Evolutionary conservation across 805 yeast species (phyloP), one percentile per base, ranked within the genome.

Genomic region (Ogataea wickerhamii): DNA sequence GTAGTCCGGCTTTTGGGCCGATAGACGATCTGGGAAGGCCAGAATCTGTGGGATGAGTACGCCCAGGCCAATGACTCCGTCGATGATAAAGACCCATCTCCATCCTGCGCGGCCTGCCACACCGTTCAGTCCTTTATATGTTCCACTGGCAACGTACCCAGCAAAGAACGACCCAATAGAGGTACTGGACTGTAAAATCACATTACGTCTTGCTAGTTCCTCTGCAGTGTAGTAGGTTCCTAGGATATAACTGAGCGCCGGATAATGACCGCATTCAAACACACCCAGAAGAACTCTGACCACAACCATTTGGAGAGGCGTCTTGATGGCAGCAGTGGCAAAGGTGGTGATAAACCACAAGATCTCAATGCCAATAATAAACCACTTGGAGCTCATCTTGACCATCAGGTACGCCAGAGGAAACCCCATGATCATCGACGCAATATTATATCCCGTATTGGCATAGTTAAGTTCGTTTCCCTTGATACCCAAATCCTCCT

Each of bases 31-130:
- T 14, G 83, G 84, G 55, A 78, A 76, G 42, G 66, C 70, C 2
- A 77, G 28, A 18, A 73, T 64, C 2, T 83, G 81, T 39, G 70
- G 74, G 6, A 79, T 10, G 3, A 80, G 82, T 25, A 80, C 71
- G 2, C 66, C 73, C 17, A 80, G 46, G 10, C 81, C 73, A 34
- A 81, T 67, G 37, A 73, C 53, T 10, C 79, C 80, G 52, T 78
- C 83, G 38, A 80, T 66, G 30, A 81, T 72, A 48, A 77, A 80
- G 49, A 77, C 71, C 86, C 85, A 80, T 62, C 76, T 64, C 87
- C 87, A 80, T 7, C 82, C 77, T 8, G 69, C 66, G 10, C 72
- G 58, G 2, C 84, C 83, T 32, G 55, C 52, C 4, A 48, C 58
- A 17, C 80, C 82, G 34, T 67, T 62, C 46, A 80, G 49, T 30